Percentiles rank a stretch among this genome's conserved stretches.
These are phyloP conservation scores for Elymus sibiricus DNA, from an alignment of 176 grass and related monocot species.

Conservation along the genomic window DNA sequence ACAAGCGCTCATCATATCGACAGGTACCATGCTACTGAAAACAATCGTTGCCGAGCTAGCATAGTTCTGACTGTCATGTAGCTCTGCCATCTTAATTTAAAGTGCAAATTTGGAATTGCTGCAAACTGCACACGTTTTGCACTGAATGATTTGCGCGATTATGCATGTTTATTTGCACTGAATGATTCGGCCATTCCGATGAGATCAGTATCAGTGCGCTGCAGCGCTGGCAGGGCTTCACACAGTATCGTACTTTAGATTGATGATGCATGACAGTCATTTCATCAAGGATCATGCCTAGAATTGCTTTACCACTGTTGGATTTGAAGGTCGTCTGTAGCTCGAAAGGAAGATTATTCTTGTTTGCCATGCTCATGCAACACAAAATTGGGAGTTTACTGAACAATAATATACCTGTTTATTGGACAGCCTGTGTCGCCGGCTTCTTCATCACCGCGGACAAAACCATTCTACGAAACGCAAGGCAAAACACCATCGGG, in stretches of 20 bases:
- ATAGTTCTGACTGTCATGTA: background rate
- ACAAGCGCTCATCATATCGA: conserved; percentile 90
- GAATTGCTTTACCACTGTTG: background rate
- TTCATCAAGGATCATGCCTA: background rate
- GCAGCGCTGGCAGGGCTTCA: no score
- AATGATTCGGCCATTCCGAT: background rate
- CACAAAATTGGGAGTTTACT: background rate
- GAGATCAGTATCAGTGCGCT: background rate
- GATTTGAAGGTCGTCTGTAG: background rate
- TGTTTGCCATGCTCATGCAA: background rate
- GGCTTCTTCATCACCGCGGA: conserved; percentile 96
- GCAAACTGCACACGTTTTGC: background rate
- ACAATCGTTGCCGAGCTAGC: background rate
- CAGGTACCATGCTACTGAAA: conserved; percentile 50
- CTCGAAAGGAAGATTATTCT: background rate
- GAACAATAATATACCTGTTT: background rate
- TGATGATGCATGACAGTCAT: background rate
- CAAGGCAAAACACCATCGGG: conserved; percentile 72
- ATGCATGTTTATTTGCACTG: no score
- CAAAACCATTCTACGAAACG: conserved; percentile 58
- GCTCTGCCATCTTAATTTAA: background rate
- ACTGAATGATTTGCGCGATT: no score
- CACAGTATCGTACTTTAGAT: background rate
- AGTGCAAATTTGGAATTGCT: background rate
- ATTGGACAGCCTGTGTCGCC: conserved; percentile 61